Evolutionary conservation across 345 rosid species (phyloP), one percentile per base, ranked within the genome.

Genomic region (Heritiera fomes): DNA sequence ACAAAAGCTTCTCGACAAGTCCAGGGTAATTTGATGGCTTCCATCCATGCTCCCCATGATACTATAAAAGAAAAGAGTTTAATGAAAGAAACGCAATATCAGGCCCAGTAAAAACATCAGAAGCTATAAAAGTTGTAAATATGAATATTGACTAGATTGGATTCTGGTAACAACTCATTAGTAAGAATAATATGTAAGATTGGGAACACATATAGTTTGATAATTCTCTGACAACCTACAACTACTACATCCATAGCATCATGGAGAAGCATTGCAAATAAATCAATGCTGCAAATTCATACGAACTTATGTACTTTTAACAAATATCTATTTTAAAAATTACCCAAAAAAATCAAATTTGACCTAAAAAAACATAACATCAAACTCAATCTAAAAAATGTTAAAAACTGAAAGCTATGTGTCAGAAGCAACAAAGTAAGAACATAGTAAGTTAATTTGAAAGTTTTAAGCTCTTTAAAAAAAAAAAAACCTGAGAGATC

Each of bases 31-130:
- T 91, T 43, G 90, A 84, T 43, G 98, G 98, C 67, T 68, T 78
- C 99, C 98, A 95, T 84, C 99, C 97, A 23, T 84, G 83, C 86
- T 92, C 93, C 58, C 97, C 97, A 86, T 93, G 98, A 87, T 95
- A 95, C 99, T 95, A 79, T 40, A 87, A 53, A 15, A 53, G 12
- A 73, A 56, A 38, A 73, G 59, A 18, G 1, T 12, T 49, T 3
- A 67, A 55, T 69, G 49, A 40, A 9, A 20, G 9, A 73, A 73
- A 14, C 3, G 10, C 13, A 7, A 14, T 43, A 15, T 53, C 58
- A 53, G 52, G 49, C 49, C 49, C 49, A 46, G 8, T 8, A 46
- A 11, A 8, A 9, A 46, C 49, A 46, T 60, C 55, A 69, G 34
- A 46, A 69, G 73, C 55, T 28, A 47, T 23, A 43, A 58, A 58